Evolutionary conservation across 345 rosid species (phyloP).

Genomic region (Linum tenue): DNA sequence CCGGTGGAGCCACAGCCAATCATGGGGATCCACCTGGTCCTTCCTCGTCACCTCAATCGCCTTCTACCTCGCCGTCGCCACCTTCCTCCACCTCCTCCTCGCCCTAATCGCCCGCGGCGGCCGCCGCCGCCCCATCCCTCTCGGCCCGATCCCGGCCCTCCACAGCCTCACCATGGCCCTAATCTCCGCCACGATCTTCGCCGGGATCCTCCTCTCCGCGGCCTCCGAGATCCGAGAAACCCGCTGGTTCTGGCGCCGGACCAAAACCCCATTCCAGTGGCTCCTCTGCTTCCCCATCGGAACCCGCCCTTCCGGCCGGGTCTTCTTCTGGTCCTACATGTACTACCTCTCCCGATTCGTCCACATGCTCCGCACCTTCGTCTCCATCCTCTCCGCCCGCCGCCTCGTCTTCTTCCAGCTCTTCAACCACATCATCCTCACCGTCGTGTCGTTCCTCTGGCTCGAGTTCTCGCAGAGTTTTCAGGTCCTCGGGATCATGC

Average conservation of each 20-base stretch:
- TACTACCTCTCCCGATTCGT: conserved; percentile 75
- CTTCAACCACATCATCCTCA: conserved; percentile 45
- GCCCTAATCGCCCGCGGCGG: conserved; percentile 24
- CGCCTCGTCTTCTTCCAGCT: conserved; percentile 53
- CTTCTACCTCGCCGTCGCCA: conserved; percentile 44
- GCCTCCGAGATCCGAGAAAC: conserved; percentile 74
- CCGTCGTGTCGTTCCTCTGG: conserved; percentile 71
- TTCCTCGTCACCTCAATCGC: conserved; percentile 57
- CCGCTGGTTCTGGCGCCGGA: conserved; percentile 73
- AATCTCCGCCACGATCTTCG: conserved; percentile 53
- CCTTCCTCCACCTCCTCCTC: conserved; percentile 41
- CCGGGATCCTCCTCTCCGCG: conserved; percentile 74
- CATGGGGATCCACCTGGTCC: conserved; percentile 89
- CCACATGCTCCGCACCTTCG: conserved; percentile 63
- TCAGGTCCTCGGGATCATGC: conserved; percentile 65
- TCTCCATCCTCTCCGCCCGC: conserved; percentile 43
- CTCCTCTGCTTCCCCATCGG: conserved; percentile 89
- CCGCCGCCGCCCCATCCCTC: conserved; percentile 35
- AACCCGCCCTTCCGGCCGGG: conserved; percentile 85
- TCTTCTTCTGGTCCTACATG: conserved; percentile 89
- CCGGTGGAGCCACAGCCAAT: conserved; percentile 82
- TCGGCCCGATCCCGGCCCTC: conserved; percentile 66
- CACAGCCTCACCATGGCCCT: conserved; percentile 66
- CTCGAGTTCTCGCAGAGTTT: conserved; percentile 84
- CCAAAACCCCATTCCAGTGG: conserved; percentile 76